These are phyloP conservation scores for Trichophyton simii DNA, from an alignment of 2,329 filamentous ascomycete species.

Conservation along the genomic window DNA sequence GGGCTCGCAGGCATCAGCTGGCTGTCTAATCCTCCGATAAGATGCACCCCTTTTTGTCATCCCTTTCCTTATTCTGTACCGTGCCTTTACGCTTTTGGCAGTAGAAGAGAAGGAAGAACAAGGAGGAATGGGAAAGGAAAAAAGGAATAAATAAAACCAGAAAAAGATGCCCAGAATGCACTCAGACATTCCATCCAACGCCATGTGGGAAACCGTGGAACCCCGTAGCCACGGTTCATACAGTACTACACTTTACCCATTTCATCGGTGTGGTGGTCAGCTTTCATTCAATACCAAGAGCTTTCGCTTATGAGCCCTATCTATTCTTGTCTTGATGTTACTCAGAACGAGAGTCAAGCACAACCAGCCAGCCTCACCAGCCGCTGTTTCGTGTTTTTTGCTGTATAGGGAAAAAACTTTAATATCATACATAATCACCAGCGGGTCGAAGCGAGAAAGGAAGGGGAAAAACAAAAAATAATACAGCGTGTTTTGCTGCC, in stretches of 20 bases:
- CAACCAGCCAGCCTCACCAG: neutral
- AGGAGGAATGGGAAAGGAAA: neutral
- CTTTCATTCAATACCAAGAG: neutral
- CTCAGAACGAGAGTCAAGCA: neutral
- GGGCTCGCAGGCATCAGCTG: conserved; percentile 1
- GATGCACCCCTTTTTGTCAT: neutral
- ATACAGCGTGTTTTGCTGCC: neutral
- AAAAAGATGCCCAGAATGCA: neutral
- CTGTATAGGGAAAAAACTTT: neutral
- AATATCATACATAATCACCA: neutral
- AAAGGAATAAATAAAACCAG: neutral
- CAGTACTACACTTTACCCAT: neutral
- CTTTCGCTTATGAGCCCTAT: neutral
- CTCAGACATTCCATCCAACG: neutral
- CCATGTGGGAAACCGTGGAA: neutral
- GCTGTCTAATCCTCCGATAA: conserved; percentile 2
- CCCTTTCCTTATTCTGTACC: neutral
- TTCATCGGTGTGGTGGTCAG: neutral
- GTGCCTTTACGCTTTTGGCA: neutral
- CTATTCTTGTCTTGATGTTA: neutral
- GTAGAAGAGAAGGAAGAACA: neutral
- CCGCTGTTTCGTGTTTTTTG: neutral
- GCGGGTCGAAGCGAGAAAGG: neutral
- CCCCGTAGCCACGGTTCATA: neutral
- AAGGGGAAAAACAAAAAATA: neutral